Base-by-base conservation (phyloP, 768 basidiomycete genomes). In the Tricholoma matsutake region DNA sequence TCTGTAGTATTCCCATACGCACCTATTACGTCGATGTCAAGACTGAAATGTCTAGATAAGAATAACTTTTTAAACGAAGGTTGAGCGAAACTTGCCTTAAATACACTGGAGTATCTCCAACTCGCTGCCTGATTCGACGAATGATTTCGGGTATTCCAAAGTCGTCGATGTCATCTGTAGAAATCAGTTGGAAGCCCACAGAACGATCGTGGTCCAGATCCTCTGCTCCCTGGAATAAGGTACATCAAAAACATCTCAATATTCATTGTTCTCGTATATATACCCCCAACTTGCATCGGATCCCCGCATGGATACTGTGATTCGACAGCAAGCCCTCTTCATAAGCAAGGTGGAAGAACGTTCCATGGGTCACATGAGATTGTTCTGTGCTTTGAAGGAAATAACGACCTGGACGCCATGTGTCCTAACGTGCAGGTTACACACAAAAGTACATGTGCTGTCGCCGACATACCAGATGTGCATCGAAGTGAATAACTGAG, bases 1-100 rank as follows among this genome's bases (percentile, higher is more conserved):
- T 6, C 6, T 41, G 18, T 7, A 45, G 11, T 14, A 22, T 39
- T 22, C 32, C 13, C 14, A 54, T 29, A 59, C 58, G 39, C 60
- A 87, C 89, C 90, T 66, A 92, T 82, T 11, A 91, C 88, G 72
- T 94, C 92, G 25, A 93, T 94, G 71, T 93, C 92, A 54, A 92
- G 72, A 69, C 88, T 89, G 63, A 18, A 22, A 41, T 10, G 3
- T 31, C 51, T 9, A 32, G 22, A 25, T 2, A 47, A 11, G 43
- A 34, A 51, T 49, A 57, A 25, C 13, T 54, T 31, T 25, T 16
- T 6, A 56, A 8, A 54, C 8, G 20, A 16, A 18, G 8, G 18
- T 53, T 31, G n/a, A 29, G 55, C 10, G 31, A 18, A 56, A 82
- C 81, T 39, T 78, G 86, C 71, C 88, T 91, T 13, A 95, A 76